Base-by-base conservation (phyloP, 768 basidiomycete species). In the Dacryopinax primogenitus region DNA sequence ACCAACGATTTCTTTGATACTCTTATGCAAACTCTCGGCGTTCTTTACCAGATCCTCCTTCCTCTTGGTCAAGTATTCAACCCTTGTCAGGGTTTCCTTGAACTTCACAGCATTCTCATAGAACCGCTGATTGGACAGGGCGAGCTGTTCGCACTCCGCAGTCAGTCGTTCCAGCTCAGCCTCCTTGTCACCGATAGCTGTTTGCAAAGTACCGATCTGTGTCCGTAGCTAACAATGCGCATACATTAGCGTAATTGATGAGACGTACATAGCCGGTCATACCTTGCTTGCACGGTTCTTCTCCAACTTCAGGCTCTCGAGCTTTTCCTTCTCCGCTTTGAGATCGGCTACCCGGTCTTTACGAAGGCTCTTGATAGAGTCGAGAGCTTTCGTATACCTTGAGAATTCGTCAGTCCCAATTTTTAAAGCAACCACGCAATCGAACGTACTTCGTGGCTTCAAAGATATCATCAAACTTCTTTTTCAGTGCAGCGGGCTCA, bases 401-500 rank as follows among this genome's bases (percentile, higher is more conserved):
- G 0, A 18, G 36, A 9, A 18, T 9, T 18, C 18, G 23, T 7
- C 41, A 44, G 18, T 7, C 18, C 23, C 18, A 44, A 3, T 18
- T 44, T 36, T 33, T 21, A 18, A 32, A n/a, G 26, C 33, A 2
- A 26, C n/a, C 11, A 58, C 4, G 45, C 65, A 33, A 33, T 33
- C 28, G 3, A 1, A 41, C 72, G 33, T 62, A 90, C 92, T 88
- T 88, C 21, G 94, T 98, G 2, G 96, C 96, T 75, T 99, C 96
- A 71, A 99, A 98, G 65, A 99, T 99, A 71, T 99, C 96, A 71
- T 99, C 96, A 67, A 99, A 99, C 74, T 98, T 98, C 82, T 97
- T 98, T 81, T 99, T 99, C 36, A 99, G 76, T 0, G 85, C 82
- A 12, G 90, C 78, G 1, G 95, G 90, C 70, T 98, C 96, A 0